phyloP scores from a whole-genome alignment of 768 basidiomycete genomes.

The Astraeus odoratus region DNA sequence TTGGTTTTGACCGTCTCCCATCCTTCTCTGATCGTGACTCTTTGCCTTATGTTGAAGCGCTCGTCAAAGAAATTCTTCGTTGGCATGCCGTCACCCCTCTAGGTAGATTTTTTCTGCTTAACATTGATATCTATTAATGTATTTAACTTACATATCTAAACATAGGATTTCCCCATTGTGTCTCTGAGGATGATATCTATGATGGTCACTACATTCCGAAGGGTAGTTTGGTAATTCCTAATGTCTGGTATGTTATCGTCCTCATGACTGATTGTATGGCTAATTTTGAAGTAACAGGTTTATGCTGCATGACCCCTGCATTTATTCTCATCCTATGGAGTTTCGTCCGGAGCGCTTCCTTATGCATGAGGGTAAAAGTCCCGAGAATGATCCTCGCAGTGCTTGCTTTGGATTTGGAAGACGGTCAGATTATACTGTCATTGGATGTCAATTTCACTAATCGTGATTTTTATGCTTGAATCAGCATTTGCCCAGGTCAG shows the following conservation, averaged over 20 bases:
- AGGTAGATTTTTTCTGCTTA: not conserved
- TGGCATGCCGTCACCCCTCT: not conserved
- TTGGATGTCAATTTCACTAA: slow-evolving; percentile 1
- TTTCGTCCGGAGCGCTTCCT: slow-evolving; percentile 54
- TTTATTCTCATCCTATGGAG: slow-evolving; percentile 40
- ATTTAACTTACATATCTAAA: too few relatives aligned
- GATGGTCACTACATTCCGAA: slow-evolving; percentile 17
- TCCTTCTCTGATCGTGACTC: slow-evolving; percentile 6
- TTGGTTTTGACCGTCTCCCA: slow-evolving; percentile 6
- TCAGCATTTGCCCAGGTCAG: slow-evolving; percentile 6
- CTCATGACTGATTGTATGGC: too few relatives aligned
- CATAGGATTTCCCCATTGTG: slow-evolving; percentile 1
- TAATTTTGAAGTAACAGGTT: not conserved
- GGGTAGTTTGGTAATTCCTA: slow-evolving; percentile 6
- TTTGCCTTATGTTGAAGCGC: slow-evolving; percentile 10
- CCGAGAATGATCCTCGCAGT: slow-evolving; percentile 46
- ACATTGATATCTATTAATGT: too few relatives aligned
- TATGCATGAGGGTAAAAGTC: slow-evolving; percentile 14
- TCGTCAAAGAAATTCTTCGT: slow-evolving; percentile 15
- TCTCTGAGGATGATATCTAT: slow-evolving; percentile 11
- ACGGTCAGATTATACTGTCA: slow-evolving; percentile 27
- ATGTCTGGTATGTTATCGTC: slow-evolving; percentile 6
- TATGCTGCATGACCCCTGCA: slow-evolving; percentile 15
- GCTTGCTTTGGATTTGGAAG: slow-evolving; percentile 61
- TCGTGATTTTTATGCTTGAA: slow-evolving; percentile 1